phyloP scores from a whole-genome alignment of 202 grass and related monocot genomes.

The Musa balbisiana region DNA sequence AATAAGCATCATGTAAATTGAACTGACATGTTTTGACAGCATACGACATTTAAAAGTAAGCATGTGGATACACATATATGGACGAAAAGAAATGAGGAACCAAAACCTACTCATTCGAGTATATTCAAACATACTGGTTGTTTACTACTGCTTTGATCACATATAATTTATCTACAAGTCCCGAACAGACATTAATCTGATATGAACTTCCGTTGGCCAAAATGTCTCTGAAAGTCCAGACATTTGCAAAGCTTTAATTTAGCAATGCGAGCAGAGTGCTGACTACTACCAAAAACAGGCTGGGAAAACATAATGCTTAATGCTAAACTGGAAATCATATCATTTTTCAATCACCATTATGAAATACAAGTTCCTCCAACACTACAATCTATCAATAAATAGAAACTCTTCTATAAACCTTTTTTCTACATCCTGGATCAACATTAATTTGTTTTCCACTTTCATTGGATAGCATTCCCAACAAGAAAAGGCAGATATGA shows the following conservation, averaged over 20 bases:
- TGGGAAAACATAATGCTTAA: too few species aligned
- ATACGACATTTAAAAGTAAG: background rate
- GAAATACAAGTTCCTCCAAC: background rate
- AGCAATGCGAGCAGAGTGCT: too few species aligned
- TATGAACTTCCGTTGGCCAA: background rate
- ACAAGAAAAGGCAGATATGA: background rate
- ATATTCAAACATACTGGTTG: background rate
- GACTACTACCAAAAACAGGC: too few species aligned
- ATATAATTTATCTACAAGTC: background rate
- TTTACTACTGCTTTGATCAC: background rate
- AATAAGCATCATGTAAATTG: too few species aligned
- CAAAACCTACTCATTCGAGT: background rate
- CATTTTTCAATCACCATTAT: too few species aligned
- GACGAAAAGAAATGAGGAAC: background rate
- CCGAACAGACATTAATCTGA: background rate
- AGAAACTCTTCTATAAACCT: background rate
- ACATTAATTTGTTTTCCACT: background rate
- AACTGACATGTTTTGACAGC: too few species aligned
- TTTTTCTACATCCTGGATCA: background rate
- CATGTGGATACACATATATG: background rate
- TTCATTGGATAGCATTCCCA: background rate
- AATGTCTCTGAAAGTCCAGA: background rate
- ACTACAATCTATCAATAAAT: background rate
- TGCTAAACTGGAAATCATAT: too few species aligned
- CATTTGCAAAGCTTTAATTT: too few species aligned